phyloP scores from a whole-genome alignment of 495 filamentous ascomycete species.

The Parathielavia hyrcaniae region DNA sequence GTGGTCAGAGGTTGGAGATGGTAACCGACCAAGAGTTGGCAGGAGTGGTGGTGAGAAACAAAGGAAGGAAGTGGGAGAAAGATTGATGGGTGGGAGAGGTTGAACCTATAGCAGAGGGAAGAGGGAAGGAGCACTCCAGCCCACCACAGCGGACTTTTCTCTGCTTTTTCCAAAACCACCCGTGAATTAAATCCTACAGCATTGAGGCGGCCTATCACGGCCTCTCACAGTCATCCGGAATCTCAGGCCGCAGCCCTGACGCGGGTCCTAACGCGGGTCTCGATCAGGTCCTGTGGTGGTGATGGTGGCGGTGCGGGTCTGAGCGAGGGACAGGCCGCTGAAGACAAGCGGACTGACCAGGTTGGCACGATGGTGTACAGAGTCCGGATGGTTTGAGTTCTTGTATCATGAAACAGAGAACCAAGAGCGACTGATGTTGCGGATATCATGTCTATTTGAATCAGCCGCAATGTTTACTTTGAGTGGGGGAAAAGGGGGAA shows the following conservation, averaged over 20 bases:
- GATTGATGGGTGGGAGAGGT: constrained; percentile 13
- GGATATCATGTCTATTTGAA: background rate
- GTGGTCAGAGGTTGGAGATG: background rate
- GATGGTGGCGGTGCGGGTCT: too few relatives aligned
- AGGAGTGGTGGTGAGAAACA: background rate
- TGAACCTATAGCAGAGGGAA: background rate
- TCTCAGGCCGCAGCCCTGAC: background rate
- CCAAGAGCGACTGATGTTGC: background rate
- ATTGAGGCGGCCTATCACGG: background rate
- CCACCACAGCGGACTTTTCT: background rate
- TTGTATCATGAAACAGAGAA: background rate
- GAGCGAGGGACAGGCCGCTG: background rate
- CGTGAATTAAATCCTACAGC: background rate
- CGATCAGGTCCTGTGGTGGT: background rate
- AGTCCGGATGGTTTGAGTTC: background rate
- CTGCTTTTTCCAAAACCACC: background rate
- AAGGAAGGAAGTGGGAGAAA: constrained; percentile 13
- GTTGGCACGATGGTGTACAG: background rate
- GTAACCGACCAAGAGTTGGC: background rate
- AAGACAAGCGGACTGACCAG: background rate
- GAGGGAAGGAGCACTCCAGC: background rate
- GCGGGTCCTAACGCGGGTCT: background rate
- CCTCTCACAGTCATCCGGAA: background rate
- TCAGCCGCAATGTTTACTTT: background rate
- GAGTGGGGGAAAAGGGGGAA: background rate